Percentiles rank a stretch among this genome's conserved stretches.
These are phyloP conservation scores for Cucumis melo DNA, from an alignment of 306 rosid species.

Conservation along the genomic window DNA sequence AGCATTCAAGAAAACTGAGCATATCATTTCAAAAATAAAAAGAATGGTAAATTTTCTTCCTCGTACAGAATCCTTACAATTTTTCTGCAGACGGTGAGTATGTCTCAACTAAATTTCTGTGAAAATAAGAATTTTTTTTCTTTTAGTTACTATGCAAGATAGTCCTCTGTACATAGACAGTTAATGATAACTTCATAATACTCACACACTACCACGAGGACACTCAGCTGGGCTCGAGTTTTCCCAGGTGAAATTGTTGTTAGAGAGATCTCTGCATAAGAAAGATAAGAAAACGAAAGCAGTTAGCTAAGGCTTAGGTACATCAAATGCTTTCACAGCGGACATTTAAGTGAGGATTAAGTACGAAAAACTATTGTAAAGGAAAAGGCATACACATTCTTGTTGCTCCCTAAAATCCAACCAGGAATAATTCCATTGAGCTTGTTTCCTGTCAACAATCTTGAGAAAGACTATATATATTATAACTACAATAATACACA, in stretches of 20 bases:
- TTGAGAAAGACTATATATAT: constrained; percentile 9
- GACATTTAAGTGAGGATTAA: background rate
- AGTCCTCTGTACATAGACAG: background rate
- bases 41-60: background rate
- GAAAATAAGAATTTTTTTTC: constrained; percentile 11
- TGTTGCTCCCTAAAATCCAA: constrained; percentile 47
- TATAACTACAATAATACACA: background rate
- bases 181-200: constrained; percentile 10
- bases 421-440: constrained; percentile 55
- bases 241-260: constrained; percentile 71
- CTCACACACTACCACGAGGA: constrained; percentile 63
- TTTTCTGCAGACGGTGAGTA: constrained; percentile 43
- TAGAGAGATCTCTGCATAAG: constrained; percentile 67
- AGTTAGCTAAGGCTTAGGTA: background rate
- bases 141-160: background rate
- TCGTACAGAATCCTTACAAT: constrained; percentile 34
- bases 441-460: constrained; percentile 67
- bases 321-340: background rate
- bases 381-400: constrained; percentile 33
- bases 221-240: constrained; percentile 57
- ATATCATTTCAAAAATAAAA: background rate
- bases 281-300: constrained; percentile 4
- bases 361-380: background rate
- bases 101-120: constrained; percentile 84
- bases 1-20: background rate